These are phyloP conservation scores for Sporisorium iseilematis-ciliati DNA, from an alignment of 1,284 basidiomycete species.

Conservation along the genomic window DNA sequence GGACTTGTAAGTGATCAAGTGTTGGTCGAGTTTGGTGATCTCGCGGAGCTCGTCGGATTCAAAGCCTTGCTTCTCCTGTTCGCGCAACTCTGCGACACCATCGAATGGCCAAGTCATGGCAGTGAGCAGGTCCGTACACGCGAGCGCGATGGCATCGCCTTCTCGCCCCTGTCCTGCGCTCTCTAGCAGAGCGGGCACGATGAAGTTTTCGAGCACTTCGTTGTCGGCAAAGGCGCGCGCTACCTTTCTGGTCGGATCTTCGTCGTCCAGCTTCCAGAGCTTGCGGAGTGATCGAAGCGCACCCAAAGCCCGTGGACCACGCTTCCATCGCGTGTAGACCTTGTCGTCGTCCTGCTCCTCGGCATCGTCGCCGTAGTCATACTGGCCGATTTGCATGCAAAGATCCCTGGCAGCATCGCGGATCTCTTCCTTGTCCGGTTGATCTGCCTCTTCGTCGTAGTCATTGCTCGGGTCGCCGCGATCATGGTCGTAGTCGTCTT, in stretches of 20 bases:
- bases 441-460: slow-evolving; percentile 33
- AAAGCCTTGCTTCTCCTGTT: slow-evolving; percentile 57
- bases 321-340: slow-evolving; percentile 61
- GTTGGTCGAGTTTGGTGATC: slow-evolving; percentile 54
- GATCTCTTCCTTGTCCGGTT: slow-evolving; percentile 50
- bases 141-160: slow-evolving; percentile 63
- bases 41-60: slow-evolving; percentile 50
- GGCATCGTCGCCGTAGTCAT: slow-evolving; percentile 55
- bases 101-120: slow-evolving; percentile 69
- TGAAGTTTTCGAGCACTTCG: slow-evolving; percentile 63
- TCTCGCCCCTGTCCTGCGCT: slow-evolving; percentile 57
- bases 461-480: slow-evolving; percentile 7
- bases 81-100: slow-evolving; percentile 60
- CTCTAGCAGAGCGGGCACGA: slow-evolving; percentile 67
- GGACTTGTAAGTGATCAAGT: slow-evolving; percentile 66
- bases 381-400: slow-evolving; percentile 64
- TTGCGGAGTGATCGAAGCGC: slow-evolving; percentile 65
- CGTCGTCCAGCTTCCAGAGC: slow-evolving; percentile 67
- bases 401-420: slow-evolving; percentile 60
- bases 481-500: slow-evolving; percentile 31
- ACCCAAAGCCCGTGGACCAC: slow-evolving; percentile 56
- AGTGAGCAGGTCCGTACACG: slow-evolving; percentile 68
- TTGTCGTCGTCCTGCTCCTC: slow-evolving; percentile 20
- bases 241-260: slow-evolving; percentile 62
- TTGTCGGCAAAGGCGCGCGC: slow-evolving; percentile 66